Evolutionary conservation across 352 stramenopile species (phyloP).

Genomic region (Phytophthora pini): DNA sequence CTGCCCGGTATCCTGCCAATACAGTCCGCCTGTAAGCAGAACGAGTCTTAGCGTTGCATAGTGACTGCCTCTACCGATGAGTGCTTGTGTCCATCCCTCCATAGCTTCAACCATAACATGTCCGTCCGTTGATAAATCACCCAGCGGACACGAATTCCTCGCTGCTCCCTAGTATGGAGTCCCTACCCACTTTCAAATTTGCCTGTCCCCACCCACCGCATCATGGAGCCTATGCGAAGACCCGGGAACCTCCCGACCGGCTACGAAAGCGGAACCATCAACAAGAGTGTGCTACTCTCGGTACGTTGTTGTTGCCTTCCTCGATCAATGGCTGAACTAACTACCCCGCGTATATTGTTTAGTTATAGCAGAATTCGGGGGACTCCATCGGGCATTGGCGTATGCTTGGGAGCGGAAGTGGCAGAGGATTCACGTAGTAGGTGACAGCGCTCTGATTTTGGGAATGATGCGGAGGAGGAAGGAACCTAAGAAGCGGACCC

Average conservation of each 20-base stretch:
- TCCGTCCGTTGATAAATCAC: background rate
- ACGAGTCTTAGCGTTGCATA: slow-evolving; percentile 13
- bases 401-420: too few relatives aligned
- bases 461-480: too few relatives aligned
- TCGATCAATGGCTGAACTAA: slow-evolving; percentile 11
- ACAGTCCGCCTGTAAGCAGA: slow-evolving; percentile 5
- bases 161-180: too few relatives aligned
- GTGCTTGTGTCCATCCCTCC: slow-evolving; percentile 23
- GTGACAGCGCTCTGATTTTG: too few relatives aligned
- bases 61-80: slow-evolving; percentile 23
- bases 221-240: slow-evolving; percentile 29
- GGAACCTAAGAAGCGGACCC: too few relatives aligned
- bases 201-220: background rate
- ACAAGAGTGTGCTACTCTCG: slow-evolving; percentile 16
- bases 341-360: background rate
- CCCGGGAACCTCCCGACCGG: slow-evolving; percentile 12
- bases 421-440: too few relatives aligned
- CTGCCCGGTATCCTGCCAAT: background rate
- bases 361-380: background rate
- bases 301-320: slow-evolving; percentile 1
- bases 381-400: too few relatives aligned
- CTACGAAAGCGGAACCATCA: slow-evolving; percentile 24
- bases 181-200: slow-evolving; percentile 21
- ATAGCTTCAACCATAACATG: slow-evolving; percentile 14
- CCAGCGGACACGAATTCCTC: background rate